Evolutionary conservation across 1,139 yeast genomes (phyloP), one percentile per base, ranked within the genome.

Genomic region (Pichia sp.): DNA sequence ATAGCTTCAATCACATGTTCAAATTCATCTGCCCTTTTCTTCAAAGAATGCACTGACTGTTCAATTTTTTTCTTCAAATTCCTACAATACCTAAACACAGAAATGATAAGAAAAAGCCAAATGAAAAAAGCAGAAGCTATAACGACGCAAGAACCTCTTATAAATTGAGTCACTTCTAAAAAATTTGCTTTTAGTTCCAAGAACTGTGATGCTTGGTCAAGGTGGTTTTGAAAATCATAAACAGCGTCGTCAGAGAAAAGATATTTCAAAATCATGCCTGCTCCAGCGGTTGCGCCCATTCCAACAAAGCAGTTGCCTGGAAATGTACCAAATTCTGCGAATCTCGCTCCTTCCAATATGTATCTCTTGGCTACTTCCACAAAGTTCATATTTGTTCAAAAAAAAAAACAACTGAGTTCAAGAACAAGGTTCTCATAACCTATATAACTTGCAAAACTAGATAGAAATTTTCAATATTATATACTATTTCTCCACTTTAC

Each of bases 1-100:
- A 49, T 43, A 3, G 46, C 38, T 29, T 49, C 48, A 28, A 49
- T 41, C 5, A 49, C 50, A 26, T 28, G n/a, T 41, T 49, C 47
- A 2, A 38, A 31, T 27, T 39, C 27, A 4, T 42, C 28, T 2
- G 44, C 5, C 27, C 37, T 40, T 31, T 31, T 7, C 10, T 31
- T 10, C 10, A 31, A 31, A 31, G 33, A 31, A 31, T 8, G 23
- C 23, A 16, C 23, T 16, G 23, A 16, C 23, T 16, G 23, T 16
- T 16, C 23, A 16, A 16, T 16, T 16, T 16, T 16, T 16, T 16
- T 16, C 23, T 32, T 32, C 33, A 32, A 10, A 9, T 32, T 32
- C 6, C 9, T 35, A 8, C 36, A 42, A 7, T 40, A 36, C 3
- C 38, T 3, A 1, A 16, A 27, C 23, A 26, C 26, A 5, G 37